phyloP scores from a whole-genome alignment of 176 grass and related monocot species.

The Rhynchospora pubera region DNA sequence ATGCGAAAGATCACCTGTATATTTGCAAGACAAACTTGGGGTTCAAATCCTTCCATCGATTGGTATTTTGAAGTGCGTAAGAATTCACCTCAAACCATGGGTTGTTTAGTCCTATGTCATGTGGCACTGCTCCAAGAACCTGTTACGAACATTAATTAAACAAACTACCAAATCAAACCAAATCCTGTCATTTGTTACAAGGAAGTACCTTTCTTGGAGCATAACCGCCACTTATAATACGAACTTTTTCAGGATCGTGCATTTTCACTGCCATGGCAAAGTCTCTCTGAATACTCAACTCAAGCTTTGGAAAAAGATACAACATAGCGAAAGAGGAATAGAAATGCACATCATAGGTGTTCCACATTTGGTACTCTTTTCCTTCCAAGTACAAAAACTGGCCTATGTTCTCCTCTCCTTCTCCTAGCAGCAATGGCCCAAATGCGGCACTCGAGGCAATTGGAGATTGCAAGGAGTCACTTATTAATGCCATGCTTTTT shows the following conservation, averaged over 20 bases:
- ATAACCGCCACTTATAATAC: slow-evolving; percentile 29
- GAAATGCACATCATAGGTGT: slow-evolving; percentile 98
- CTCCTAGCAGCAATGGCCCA: slow-evolving; percentile 44
- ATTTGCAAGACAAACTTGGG: slow-evolving; percentile 82
- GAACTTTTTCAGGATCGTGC: slow-evolving; percentile 54
- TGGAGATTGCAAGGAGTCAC: slow-evolving; percentile 20
- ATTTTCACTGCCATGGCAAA: slow-evolving; percentile 64
- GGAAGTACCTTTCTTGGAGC: slow-evolving; percentile 25
- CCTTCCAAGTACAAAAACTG: slow-evolving; percentile 91
- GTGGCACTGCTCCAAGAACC: slow-evolving; percentile 62
- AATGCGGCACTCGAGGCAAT: slow-evolving; percentile 33
- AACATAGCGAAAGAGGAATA: slow-evolving; percentile 71
- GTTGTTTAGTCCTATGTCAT: slow-evolving; percentile 66
- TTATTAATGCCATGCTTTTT: slow-evolving; percentile 33
- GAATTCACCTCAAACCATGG: slow-evolving; percentile 77
- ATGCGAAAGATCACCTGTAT: slow-evolving; percentile 21
- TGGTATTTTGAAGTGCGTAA: slow-evolving; percentile 58
- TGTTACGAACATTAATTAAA: slow-evolving; percentile 17
- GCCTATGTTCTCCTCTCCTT: slow-evolving; percentile 65
- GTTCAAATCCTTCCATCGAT: slow-evolving; percentile 93
- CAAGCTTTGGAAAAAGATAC: slow-evolving; percentile 54
- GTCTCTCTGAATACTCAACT: slow-evolving; percentile 78
- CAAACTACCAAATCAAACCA: not conserved
- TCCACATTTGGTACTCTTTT: slow-evolving; percentile 83
- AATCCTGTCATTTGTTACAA: not conserved